A percentile compares a stretch with the other conserved stretches of the same genome.
Evolutionary conservation across 495 filamentous ascomycete species (phyloP).

Genomic region (Trichoderma gamsii): DNA sequence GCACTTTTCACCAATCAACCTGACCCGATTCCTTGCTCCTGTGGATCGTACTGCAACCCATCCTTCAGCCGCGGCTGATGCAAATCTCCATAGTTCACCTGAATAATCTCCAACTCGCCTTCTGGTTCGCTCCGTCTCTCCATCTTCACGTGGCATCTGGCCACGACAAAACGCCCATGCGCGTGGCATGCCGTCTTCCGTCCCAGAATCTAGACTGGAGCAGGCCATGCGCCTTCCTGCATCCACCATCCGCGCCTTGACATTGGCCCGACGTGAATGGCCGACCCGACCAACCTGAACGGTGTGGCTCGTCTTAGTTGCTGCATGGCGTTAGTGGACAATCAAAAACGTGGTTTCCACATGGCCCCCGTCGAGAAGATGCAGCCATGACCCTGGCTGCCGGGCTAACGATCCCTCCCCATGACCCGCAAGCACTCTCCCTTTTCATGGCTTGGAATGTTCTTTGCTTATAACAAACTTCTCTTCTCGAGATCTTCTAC

Average conservation of each 20-base stretch:
- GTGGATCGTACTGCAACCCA: background rate
- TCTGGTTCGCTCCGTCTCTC: background rate
- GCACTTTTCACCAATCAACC: background rate
- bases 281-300: background rate
- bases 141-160: background rate
- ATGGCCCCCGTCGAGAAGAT: background rate
- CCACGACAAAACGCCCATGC: background rate
- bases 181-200: slow-evolving; percentile 2
- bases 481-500: background rate
- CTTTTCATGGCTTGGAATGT: background rate
- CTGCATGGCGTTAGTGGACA: background rate
- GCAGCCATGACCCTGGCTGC: background rate
- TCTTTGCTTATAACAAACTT: background rate
- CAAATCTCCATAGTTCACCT: background rate
- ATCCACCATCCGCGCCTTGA: background rate
- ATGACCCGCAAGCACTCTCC: background rate
- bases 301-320: background rate
- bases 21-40: background rate
- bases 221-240: background rate
- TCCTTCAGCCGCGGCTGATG: background rate
- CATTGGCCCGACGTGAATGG: background rate
- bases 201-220: background rate
- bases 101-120: no score
- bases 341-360: slow-evolving; percentile 1
- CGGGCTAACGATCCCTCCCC: background rate